Conservation (phyloP, 768 basidiomycete genomes). For the Boletus tylopilopsis region DNA sequence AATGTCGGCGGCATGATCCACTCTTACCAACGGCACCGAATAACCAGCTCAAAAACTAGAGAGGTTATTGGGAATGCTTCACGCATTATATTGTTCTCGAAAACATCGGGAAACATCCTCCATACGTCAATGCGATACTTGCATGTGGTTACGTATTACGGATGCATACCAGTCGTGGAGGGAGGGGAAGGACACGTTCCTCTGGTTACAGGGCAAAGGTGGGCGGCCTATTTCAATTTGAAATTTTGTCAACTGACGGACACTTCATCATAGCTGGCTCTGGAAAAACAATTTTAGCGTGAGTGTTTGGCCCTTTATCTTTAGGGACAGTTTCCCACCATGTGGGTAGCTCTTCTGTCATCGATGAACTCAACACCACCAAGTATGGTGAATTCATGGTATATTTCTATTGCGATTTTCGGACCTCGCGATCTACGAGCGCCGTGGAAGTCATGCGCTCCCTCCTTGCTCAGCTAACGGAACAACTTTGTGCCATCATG, state of each 20-base stretch:
- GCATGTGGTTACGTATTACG: conserved; percentile 9
- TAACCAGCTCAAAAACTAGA: background rate
- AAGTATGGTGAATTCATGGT: background rate
- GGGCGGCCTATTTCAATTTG: background rate
- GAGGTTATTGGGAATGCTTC: background rate
- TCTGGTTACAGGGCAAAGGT: conserved; percentile 20
- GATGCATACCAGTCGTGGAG: conserved; percentile 6
- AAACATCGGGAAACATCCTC: conserved; percentile 1
- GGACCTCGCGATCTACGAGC: background rate
- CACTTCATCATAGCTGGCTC: background rate
- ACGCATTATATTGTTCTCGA: background rate
- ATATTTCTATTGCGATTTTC: conserved; percentile 27
- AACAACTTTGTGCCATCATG: background rate
- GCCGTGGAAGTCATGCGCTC: conserved; percentile 17
- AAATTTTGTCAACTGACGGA: background rate
- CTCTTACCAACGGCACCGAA: background rate
- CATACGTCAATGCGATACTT: conserved; percentile 8
- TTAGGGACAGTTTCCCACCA: background rate
- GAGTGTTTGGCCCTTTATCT: background rate
- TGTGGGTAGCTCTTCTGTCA: background rate
- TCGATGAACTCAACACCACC: background rate
- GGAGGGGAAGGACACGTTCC: background rate
- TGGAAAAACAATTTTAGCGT: conserved; percentile 1
- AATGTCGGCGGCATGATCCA: rapidly evolving
- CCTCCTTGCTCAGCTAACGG: conserved; percentile 15